phyloP scores from a whole-genome alignment of 345 rosid species.

The Bruguiera gymnorhiza region DNA sequence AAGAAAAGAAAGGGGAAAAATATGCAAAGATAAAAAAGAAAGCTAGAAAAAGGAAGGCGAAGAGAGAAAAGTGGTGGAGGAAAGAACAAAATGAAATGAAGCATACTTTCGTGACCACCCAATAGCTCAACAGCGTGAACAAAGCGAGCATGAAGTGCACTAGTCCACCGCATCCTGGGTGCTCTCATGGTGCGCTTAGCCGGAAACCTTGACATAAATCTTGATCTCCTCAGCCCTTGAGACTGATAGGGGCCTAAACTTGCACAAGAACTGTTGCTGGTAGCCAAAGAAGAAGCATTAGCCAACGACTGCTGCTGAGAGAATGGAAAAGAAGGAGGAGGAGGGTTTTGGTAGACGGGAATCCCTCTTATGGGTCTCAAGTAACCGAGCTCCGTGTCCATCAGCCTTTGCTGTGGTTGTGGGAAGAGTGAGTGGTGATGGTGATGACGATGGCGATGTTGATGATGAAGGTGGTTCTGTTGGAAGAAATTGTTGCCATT shows the following conservation, averaged over 20 bases:
- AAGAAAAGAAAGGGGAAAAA: neutral
- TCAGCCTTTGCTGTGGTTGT: slow-evolving; percentile 27
- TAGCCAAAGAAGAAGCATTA: slow-evolving; percentile 21
- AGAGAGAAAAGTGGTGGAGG: too few species aligned
- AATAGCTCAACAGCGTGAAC: slow-evolving; percentile 98
- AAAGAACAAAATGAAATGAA: slow-evolving; percentile 7
- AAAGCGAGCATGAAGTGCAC: slow-evolving; percentile 94
- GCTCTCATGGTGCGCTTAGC: slow-evolving; percentile 58
- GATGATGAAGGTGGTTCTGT: slow-evolving; percentile 27
- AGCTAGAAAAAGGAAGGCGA: neutral
- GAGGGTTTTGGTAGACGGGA: slow-evolving; percentile 67
- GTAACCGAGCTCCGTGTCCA: slow-evolving; percentile 60
- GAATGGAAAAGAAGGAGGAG: slow-evolving; percentile 45
- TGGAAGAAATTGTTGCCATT: slow-evolving; percentile 33
- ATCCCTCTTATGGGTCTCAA: slow-evolving; percentile 87
- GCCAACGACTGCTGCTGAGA: slow-evolving; percentile 35
- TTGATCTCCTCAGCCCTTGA: slow-evolving; percentile 59
- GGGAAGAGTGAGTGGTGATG: slow-evolving; percentile 26
- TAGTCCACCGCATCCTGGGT: slow-evolving; percentile 95
- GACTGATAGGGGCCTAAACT: slow-evolving; percentile 42
- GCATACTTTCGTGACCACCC: slow-evolving; percentile 98
- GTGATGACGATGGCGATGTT: slow-evolving; percentile 18
- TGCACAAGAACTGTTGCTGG: slow-evolving; percentile 15
- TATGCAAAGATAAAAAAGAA: neutral
- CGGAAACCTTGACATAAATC: slow-evolving; percentile 62